These are phyloP conservation scores for Tetraselmis striata DNA, from an alignment of 139 green algal species.

Conservation along the genomic window DNA sequence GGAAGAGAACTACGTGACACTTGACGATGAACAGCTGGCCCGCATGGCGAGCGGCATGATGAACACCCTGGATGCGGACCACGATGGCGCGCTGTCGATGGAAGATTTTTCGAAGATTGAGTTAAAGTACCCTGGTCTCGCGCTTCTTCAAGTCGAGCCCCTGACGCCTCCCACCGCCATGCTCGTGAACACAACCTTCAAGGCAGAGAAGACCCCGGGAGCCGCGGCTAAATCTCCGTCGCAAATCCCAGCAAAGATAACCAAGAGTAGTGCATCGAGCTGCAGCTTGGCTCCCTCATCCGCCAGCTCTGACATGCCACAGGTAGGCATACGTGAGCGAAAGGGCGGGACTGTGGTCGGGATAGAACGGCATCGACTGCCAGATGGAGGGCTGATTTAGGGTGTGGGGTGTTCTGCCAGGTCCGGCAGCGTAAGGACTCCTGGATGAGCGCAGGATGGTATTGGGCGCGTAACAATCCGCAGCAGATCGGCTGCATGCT, in stretches of 20 bases:
- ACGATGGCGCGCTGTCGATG: not conserved
- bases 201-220: not conserved
- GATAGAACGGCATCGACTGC: too few relatives aligned
- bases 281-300: not conserved
- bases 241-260: not conserved
- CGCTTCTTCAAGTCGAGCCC: not conserved
- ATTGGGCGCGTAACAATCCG: not conserved
- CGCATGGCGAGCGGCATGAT: not conserved
- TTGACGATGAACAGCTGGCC: not conserved
- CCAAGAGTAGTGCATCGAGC: not conserved
- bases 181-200: too few relatives aligned
- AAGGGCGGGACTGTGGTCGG: too few relatives aligned
- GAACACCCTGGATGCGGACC: not conserved
- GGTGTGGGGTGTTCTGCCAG: too few relatives aligned
- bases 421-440: too few relatives aligned
- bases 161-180: not conserved
- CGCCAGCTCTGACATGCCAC: not conserved
- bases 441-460: not conserved
- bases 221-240: not conserved
- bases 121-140: not conserved
- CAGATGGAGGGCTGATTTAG: too few relatives aligned
- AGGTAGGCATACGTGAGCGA: too few relatives aligned
- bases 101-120: not conserved
- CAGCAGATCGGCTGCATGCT: not conserved
- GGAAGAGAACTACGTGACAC: not conserved